Evolutionary conservation across 2,329 filamentous ascomycete species (phyloP).

Genomic region (Venturia effusa): DNA sequence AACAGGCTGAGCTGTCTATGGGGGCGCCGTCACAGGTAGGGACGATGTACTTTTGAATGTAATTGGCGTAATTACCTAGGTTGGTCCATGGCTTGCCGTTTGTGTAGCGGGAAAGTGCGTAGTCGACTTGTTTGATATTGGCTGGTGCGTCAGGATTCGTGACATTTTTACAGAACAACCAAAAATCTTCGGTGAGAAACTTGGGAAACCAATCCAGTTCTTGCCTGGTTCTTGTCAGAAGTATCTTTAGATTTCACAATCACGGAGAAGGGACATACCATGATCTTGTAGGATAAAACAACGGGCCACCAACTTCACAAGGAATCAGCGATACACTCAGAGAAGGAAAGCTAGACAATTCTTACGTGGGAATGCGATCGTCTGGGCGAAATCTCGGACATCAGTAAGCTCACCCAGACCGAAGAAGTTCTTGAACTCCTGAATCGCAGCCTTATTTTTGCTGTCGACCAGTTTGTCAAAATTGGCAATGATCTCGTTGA

Average conservation of each 20-base stretch:
- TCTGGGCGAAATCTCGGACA: constrained; percentile 36
- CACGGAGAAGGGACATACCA: constrained; percentile 19
- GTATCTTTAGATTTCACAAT: background rate
- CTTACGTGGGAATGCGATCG: constrained; percentile 33
- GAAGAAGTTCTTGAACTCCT: constrained; percentile 37
- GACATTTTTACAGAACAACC: constrained; percentile 41
- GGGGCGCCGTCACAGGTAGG: constrained; percentile 27
- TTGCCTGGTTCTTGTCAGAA: constrained; percentile 23
- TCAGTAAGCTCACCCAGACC: constrained; percentile 35
- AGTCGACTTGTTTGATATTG: constrained; percentile 35
- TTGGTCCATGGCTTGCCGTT: constrained; percentile 39
- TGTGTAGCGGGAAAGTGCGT: constrained; percentile 37
- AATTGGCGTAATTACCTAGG: constrained; percentile 42
- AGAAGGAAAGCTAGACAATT: background rate
- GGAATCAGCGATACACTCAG: background rate
- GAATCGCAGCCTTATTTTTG: constrained; percentile 32
- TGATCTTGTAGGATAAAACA: constrained; percentile 39
- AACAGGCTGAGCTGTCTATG: constrained; percentile 34
- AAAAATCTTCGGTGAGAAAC: constrained; percentile 37
- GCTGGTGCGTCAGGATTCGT: constrained; percentile 35
- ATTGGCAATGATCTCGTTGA: constrained; percentile 40
- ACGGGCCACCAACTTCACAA: constrained; percentile 29
- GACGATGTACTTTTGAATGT: constrained; percentile 36
- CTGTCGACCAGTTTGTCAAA: constrained; percentile 36
- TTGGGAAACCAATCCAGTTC: constrained; percentile 39